Conservation (phyloP, 805 yeast genomes). For the Isabelozyma pseudorhagii region DNA sequence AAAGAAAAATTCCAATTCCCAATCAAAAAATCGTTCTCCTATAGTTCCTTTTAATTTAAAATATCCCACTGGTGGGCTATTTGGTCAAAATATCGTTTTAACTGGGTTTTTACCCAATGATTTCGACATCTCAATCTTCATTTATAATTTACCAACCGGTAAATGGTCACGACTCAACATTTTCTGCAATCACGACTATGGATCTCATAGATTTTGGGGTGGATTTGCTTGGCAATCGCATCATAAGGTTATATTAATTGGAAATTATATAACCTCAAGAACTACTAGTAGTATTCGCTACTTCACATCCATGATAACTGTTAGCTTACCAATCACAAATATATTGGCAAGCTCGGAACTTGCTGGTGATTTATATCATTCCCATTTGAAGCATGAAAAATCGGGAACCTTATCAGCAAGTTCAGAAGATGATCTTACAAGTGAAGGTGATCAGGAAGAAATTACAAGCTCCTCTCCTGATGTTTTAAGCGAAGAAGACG, state of each 20-base stretch:
- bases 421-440: constrained; percentile 4
- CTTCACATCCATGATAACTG: constrained; percentile 47
- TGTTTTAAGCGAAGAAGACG: constrained; percentile 6
- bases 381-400: constrained; percentile 7
- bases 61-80: constrained; percentile 59
- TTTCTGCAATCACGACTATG: constrained; percentile 48
- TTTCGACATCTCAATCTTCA: constrained; percentile 44
- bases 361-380: constrained; percentile 25
- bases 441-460: constrained; percentile 6
- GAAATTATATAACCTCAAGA: constrained; percentile 44
- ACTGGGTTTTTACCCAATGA: constrained; percentile 55
- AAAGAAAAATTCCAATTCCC: constrained; percentile 10
- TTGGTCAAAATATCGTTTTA: constrained; percentile 63
- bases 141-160: constrained; percentile 51
- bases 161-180: constrained; percentile 65
- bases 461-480: constrained; percentile 5
- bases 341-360: constrained; percentile 42
- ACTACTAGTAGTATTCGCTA: constrained; percentile 47
- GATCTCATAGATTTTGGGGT: constrained; percentile 61
- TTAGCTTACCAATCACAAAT: constrained; percentile 55
- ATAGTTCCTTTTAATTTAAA: constrained; percentile 47
- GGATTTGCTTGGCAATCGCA: constrained; percentile 77
- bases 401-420: not conserved
- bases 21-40: constrained; percentile 4
- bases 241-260: constrained; percentile 64